Conservation (phyloP, 2,329 filamentous ascomycete genomes). For the Sclerotinia minor region DNA sequence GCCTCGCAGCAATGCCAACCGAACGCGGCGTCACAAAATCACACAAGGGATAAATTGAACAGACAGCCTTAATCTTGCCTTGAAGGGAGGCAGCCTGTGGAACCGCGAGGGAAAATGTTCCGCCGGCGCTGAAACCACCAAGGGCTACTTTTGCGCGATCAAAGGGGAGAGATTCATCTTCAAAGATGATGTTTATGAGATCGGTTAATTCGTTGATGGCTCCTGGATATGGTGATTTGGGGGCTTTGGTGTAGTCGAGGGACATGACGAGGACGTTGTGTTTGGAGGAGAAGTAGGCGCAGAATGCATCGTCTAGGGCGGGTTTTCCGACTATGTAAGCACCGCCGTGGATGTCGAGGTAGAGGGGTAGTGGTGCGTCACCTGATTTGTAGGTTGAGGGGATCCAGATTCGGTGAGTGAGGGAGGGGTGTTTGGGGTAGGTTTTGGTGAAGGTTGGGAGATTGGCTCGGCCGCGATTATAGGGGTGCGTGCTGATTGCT, state of each 20-base stretch:
- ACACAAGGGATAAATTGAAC: constrained; percentile 48
- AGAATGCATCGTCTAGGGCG: constrained; percentile 49
- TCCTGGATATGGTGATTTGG: constrained; percentile 47
- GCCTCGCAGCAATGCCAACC: constrained; percentile 37
- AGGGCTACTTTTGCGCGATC: constrained; percentile 47
- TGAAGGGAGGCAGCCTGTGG: constrained; percentile 44
- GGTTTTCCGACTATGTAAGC: constrained; percentile 50
- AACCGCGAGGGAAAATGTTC: constrained; percentile 48
- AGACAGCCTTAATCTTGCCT: constrained; percentile 41
- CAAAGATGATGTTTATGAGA: constrained; percentile 46
- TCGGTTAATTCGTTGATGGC: constrained; percentile 49
- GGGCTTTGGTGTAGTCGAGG: constrained; percentile 53
- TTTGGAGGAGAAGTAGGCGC: constrained; percentile 45
- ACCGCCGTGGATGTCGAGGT: constrained; percentile 54
- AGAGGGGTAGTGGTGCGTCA: constrained; percentile 25
- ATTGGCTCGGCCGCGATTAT: background rate
- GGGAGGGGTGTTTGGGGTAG: constrained; percentile 19
- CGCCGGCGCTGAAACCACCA: constrained; percentile 53
- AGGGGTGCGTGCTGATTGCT: background rate
- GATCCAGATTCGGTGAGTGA: constrained; percentile 23
- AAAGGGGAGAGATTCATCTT: constrained; percentile 48
- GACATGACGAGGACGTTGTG: constrained; percentile 48
- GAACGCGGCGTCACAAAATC: constrained; percentile 43
- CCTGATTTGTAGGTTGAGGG: constrained; percentile 17
- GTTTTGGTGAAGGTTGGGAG: constrained; percentile 24